These are phyloP conservation scores for Neurospora sublineolata DNA, from an alignment of 495 filamentous ascomycete genomes.

Conservation along the genomic window DNA sequence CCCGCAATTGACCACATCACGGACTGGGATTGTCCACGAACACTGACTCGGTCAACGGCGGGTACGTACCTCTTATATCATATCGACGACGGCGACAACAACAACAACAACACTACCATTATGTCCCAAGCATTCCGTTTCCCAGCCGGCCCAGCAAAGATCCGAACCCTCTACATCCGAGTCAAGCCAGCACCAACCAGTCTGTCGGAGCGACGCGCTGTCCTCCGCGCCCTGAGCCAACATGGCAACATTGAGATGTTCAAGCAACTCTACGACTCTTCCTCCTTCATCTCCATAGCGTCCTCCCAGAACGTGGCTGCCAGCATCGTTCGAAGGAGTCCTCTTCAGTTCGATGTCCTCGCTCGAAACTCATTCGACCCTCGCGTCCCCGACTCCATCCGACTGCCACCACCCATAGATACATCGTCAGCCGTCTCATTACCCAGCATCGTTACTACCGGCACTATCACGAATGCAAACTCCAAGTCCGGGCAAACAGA, in stretches of 20 bases:
- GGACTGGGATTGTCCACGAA: not conserved
- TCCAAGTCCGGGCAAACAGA: not conserved
- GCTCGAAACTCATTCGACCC: not conserved
- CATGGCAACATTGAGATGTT: constrained; percentile 71
- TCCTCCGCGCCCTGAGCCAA: constrained; percentile 59
- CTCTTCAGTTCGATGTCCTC: constrained; percentile 14
- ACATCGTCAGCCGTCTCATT: not conserved
- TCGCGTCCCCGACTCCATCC: not conserved
- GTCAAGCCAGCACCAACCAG: constrained; percentile 50
- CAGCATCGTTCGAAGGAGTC: constrained; percentile 16
- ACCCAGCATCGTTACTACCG: not conserved
- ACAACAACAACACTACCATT: not conserved
- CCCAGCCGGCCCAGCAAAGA: not conserved
- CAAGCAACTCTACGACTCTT: constrained; percentile 47
- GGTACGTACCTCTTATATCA: not conserved
- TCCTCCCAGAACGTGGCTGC: constrained; percentile 11
- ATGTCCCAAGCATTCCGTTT: not conserved
- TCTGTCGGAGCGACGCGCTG: constrained; percentile 58
- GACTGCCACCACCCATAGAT: not conserved
- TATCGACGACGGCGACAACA: not conserved
- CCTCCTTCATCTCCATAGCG: constrained; percentile 31
- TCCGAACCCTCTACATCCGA: constrained; percentile 46
- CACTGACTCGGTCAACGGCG: not conserved
- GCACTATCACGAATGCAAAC: not conserved
- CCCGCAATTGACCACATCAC: not conserved